Percentiles rank a stretch among this genome's conserved stretches.
These are phyloP conservation scores for Nasturtium officinale DNA, from an alignment of 345 rosid species.

Conservation along the genomic window DNA sequence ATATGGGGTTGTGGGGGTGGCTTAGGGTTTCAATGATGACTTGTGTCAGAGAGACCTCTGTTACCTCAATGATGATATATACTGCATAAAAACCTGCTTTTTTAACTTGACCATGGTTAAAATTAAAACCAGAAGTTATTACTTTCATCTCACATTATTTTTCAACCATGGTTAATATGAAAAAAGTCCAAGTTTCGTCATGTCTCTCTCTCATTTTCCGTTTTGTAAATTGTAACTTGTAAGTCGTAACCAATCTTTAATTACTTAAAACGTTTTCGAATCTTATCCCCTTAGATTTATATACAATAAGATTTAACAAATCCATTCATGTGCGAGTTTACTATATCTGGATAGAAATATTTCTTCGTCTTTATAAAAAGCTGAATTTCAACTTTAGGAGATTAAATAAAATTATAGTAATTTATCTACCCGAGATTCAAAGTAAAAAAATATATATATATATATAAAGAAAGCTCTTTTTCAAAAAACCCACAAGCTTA, in stretches of 20 bases:
- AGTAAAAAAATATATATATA: not conserved
- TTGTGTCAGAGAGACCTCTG: conserved; percentile 57
- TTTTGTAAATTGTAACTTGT: conserved; percentile 14
- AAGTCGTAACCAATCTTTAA: conserved; percentile 22
- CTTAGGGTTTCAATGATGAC: conserved; percentile 65
- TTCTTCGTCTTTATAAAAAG: not conserved
- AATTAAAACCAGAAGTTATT: conserved; percentile 33
- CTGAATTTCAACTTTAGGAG: not conserved
- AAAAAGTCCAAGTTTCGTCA: conserved; percentile 20
- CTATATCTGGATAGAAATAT: not conserved
- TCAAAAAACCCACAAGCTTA: conserved; percentile 37
- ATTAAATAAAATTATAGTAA: not conserved
- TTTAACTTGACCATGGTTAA: conserved; percentile 41
- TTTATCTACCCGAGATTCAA: not conserved
- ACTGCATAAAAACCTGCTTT: conserved; percentile 43
- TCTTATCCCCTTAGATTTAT: not conserved
- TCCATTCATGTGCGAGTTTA: not conserved
- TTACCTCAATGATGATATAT: conserved; percentile 55
- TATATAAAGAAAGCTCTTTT: conserved; percentile 23
- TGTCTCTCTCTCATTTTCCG: conserved; percentile 16
- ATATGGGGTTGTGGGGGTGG: conserved; percentile 53
- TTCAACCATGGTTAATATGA: conserved; percentile 21
- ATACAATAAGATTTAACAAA: not conserved
- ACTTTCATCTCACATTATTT: not conserved
- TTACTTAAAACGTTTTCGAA: conserved; percentile 26